Evolutionary conservation across 345 rosid species (phyloP).

Genomic region (Brassica juncea): DNA sequence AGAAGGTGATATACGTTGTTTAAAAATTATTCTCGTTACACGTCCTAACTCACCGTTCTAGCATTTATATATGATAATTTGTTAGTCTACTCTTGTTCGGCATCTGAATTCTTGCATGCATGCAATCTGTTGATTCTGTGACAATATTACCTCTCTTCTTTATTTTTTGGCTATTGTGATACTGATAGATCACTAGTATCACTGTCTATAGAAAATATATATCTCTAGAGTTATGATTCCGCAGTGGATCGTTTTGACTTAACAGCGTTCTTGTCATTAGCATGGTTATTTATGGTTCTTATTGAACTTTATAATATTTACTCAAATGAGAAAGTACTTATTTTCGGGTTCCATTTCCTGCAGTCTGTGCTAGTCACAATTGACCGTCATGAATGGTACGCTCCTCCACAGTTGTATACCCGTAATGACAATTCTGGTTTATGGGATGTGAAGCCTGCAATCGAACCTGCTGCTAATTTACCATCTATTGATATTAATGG

Average conservation of each 20-base stretch:
- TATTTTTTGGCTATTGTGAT: constrained; percentile 9
- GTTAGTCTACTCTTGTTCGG: not conserved
- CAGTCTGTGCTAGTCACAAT: constrained; percentile 86
- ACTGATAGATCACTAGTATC: constrained; percentile 15
- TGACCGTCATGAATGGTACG: constrained; percentile 98
- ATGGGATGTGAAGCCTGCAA: constrained; percentile 76
- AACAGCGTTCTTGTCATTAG: constrained; percentile 6
- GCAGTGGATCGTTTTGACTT: not conserved
- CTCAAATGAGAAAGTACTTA: constrained; percentile 28
- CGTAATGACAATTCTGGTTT: constrained; percentile 88
- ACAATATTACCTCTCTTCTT: constrained; percentile 5
- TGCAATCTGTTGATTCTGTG: constrained; percentile 23
- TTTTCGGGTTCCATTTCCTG: constrained; percentile 35
- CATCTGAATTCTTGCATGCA: constrained; percentile 17
- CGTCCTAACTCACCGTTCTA: constrained; percentile 15
- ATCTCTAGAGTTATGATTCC: constrained; percentile 1
- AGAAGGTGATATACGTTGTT: constrained; percentile 59
- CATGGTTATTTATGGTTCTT: constrained; percentile 18
- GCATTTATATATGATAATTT: constrained; percentile 13
- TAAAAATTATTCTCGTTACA: not conserved
- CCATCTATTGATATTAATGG: constrained; percentile 45
- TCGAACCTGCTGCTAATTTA: constrained; percentile 43
- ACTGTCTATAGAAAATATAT: not conserved
- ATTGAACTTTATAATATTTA: constrained; percentile 15
- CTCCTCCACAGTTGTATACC: constrained; percentile 82